phyloP scores from a whole-genome alignment of 352 stramenopile genomes.

The Stramenopiles sp. region DNA sequence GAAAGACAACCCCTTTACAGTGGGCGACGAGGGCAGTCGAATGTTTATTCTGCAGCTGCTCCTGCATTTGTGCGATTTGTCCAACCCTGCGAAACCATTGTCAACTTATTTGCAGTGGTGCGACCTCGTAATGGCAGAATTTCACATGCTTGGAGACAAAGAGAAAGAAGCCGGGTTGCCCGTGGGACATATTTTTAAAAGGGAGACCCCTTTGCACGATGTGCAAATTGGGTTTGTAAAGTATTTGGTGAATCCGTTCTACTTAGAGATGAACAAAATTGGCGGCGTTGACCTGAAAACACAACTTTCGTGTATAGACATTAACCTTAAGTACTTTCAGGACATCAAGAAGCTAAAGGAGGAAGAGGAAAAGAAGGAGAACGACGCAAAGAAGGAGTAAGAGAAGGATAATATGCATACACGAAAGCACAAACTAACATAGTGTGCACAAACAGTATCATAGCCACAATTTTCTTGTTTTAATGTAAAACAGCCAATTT shows the following conservation, averaged over 20 bases:
- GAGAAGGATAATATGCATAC: no score
- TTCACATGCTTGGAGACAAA: not conserved
- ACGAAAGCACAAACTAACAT: no score
- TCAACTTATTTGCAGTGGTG: not conserved
- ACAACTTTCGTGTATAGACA: not conserved
- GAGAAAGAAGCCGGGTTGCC: not conserved
- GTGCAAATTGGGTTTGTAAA: conserved; percentile 11
- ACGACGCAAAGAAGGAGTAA: no score
- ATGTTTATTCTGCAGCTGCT: not conserved
- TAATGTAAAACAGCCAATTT: no score
- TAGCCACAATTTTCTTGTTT: no score
- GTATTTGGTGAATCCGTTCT: conserved; percentile 11
- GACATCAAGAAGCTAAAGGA: no score
- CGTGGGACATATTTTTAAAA: not conserved
- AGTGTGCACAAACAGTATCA: no score
- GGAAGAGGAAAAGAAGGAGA: no score
- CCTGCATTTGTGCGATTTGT: not conserved
- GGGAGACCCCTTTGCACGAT: not conserved
- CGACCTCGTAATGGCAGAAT: not conserved
- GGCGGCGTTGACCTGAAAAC: not conserved
- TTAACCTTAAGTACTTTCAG: no score
- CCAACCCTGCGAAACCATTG: not conserved
- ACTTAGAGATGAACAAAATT: not conserved
- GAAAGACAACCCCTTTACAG: not conserved
- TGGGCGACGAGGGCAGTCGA: not conserved